Base-by-base conservation (phyloP, 192 early-diverging fungal genomes). In the Coemansia javaensis region DNA sequence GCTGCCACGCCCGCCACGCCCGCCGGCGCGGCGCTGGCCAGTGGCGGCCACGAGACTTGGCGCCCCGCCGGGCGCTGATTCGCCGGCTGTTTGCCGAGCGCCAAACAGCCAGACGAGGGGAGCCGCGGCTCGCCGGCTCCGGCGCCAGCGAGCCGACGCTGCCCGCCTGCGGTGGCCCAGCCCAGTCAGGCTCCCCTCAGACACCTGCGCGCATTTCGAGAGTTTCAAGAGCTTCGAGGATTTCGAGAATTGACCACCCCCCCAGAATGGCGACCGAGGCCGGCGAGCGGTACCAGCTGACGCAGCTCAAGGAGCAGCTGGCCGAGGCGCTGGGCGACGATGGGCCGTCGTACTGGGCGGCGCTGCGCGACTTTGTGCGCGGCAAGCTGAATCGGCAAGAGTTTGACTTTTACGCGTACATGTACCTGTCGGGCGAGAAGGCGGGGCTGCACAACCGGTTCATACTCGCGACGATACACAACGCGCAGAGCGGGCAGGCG, bases 371-470 rank as follows among this genome's bases (percentile, higher is more conserved):
- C 32, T 88, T 88, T 66, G 81, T 88, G 23, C 81, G 79, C 32
- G 86, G 86, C 64, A 84, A 80, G 50, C 74, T 88, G 23, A 85
- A 85, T 48, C 80, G 84, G 11, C 84, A 84, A 46, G 86, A 88
- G 55, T 88, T 88, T 32, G 86, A 88, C 66, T 85, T 85, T 68
- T 88, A 85, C 53, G 86, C 84, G 30, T 82, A 85, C 62, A 58
- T 85, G 22, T 85, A 88, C 43, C 35, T 78, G 23, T 53, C 69
- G 3, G 70, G 59, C 46, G 62, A 73, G 43, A 67, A 65, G 40
- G 64, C 82, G 1, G 59, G 62, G 11, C 64, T 88, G 27, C 86
- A 88, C 59, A 88, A 88, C 54, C 74, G 80, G 43, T 88, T 88
- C 59, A 88, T 88, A 39, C 65, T 88, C 18, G 85, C 84, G 23